Evolutionary conservation across 2,329 filamentous ascomycete genomes (phyloP), one percentile per base, ranked within the genome.

Genomic region (Plenodomus lindquistii): DNA sequence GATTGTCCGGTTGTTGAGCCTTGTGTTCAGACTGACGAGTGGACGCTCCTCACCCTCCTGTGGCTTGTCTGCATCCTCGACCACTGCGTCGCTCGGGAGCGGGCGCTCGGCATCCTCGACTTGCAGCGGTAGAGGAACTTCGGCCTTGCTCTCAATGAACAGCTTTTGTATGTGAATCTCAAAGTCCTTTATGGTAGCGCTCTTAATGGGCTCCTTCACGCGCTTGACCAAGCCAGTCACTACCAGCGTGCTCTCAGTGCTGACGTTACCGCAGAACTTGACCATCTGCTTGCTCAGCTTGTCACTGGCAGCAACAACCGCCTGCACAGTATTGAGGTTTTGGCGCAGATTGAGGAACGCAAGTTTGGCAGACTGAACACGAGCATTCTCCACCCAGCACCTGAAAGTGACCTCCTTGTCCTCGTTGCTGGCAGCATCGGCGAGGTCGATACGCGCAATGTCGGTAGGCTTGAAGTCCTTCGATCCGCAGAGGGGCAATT

Each of bases 151-250:
- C 62, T 96, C 81, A 51, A 93, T 76, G 75, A 87, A 97, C 65
- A 91, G 82, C 79, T 92, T 95, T 62, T 82, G 84, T 67, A 97
- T 85, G 76, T 97, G 93, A 40, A 97, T 81, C 79, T 97, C 94
- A 62, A 87, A 85, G 62, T 87, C 80, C 60, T 85, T 84, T 46
- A 97, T 87, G 15, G 85, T 86, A 49, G 89, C 89, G 67, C 89
- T 94, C 77, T 95, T 94, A 71, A 97, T 88, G 2, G 90, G 88
- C 67, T 96, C 91, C 18, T 88, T 81, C 0, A 92, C 89, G 76
- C 88, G 87, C 79, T 91, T 83, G 44, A 97, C 86, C 24, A 81
- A 77, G 58, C 88, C 94, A 66, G 95, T 89, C 51, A 97, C 85
- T 35, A 86, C 78, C 20, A 97, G 85, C 62, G 88, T 91, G 61